These are phyloP conservation scores for Blastomyces silverae DNA, from an alignment of 2,329 filamentous ascomycete species.

Conservation along the genomic window DNA sequence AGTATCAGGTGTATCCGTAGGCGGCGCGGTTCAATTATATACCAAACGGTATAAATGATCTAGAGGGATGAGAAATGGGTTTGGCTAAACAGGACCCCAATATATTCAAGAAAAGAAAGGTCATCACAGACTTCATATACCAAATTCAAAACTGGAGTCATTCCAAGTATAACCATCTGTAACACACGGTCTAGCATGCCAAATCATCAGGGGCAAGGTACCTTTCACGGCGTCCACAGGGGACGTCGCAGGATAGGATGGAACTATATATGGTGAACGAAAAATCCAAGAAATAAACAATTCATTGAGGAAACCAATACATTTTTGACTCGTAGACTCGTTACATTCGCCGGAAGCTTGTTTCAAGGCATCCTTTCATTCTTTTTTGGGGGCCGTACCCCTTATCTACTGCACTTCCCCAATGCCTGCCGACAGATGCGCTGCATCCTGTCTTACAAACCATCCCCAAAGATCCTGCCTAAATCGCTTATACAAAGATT, in stretches of 20 bases:
- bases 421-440: not conserved
- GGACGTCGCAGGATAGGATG: not conserved
- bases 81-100: not conserved
- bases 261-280: not conserved
- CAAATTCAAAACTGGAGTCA: not conserved
- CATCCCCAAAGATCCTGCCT: not conserved
- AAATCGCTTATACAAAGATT: not conserved
- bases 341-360: not conserved
- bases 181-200: not conserved
- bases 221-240: not conserved
- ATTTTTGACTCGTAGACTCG: not conserved
- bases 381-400: not conserved
- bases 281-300: not conserved
- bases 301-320: not conserved
- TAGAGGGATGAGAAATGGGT: not conserved
- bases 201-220: not conserved
- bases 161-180: not conserved
- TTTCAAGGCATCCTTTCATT: not conserved
- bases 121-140: not conserved
- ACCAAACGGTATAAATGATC: not conserved
- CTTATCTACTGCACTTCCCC: not conserved
- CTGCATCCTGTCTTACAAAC: not conserved
- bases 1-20: not conserved
- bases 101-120: no score
- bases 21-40: not conserved